phyloP scores from a whole-genome alignment of 768 basidiomycete genomes.

The Krasilnikovozyma curviuscula region DNA sequence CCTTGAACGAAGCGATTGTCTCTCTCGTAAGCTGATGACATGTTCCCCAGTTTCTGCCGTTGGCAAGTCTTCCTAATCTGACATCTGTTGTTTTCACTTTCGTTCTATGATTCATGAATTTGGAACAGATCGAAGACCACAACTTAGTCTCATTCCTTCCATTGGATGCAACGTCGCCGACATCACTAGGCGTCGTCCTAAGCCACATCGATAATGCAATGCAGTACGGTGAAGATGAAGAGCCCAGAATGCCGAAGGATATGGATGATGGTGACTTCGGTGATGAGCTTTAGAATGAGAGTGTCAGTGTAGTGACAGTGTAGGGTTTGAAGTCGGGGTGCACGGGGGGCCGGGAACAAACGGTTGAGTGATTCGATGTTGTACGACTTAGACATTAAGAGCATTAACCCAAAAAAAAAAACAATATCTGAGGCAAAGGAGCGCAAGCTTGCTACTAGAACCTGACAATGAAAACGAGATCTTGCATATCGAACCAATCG shows the following conservation, averaged over 20 bases:
- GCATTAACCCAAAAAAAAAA: no score
- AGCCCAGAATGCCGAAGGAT: conserved; percentile 83
- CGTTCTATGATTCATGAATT: neutral
- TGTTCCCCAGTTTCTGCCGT: neutral
- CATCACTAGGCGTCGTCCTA: conserved; percentile 72
- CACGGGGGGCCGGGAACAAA: no score
- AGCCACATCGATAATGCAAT: conserved; percentile 96
- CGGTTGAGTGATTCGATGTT: no score
- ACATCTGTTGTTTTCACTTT: neutral
- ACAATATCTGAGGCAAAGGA: no score
- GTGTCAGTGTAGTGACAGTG: no score
- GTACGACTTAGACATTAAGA: no score
- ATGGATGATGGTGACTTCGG: conserved; percentile 44
- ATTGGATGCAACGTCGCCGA: conserved; percentile 70
- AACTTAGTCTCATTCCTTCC: conserved; percentile 94
- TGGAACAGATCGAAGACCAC: conserved; percentile 78
- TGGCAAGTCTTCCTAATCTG: neutral
- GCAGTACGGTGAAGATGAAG: conserved; percentile 97
- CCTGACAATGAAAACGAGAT: no score
- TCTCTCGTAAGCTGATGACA: conserved; percentile 48
- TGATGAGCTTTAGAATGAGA: conserved; percentile 1
- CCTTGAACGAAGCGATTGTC: conserved; percentile 84
- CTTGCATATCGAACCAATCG: no score
- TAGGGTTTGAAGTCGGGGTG: no score
- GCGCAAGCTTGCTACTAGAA: no score